Conservation (phyloP, 2,329 filamentous ascomycete species). For the Cadophora sp. region DNA sequence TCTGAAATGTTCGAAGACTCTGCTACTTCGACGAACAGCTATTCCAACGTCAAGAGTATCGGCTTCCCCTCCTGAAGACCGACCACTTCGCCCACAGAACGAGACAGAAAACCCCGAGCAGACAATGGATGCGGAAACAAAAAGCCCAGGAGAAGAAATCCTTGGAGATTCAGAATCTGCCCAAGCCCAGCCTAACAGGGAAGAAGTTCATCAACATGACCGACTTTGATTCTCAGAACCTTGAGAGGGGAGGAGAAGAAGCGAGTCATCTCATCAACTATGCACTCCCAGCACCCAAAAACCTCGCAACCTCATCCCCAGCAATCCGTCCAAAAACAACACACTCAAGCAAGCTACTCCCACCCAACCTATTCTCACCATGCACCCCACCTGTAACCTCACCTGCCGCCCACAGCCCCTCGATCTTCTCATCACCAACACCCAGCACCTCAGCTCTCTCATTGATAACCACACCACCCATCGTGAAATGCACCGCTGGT, state of each 20-base stretch:
- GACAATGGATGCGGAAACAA: neutral
- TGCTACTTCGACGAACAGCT: neutral
- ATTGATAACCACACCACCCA: conserved; percentile 68
- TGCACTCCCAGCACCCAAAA: neutral
- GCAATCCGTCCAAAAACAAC: conserved; percentile 68
- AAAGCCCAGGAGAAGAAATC: neutral
- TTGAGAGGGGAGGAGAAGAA: no score
- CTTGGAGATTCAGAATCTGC: neutral
- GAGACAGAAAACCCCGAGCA: neutral
- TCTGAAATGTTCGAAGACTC: neutral
- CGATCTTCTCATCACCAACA: conserved; percentile 51
- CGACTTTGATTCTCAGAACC: neutral
- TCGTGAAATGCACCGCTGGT: conserved; percentile 70
- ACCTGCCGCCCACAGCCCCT: conserved; percentile 67
- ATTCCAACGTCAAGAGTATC: neutral
- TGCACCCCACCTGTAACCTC: conserved; percentile 71
- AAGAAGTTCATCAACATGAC: neutral
- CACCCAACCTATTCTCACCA: conserved; percentile 66
- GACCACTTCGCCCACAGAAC: neutral
- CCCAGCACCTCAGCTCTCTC: conserved; percentile 58
- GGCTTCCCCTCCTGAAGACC: neutral
- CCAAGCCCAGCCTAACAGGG: neutral
- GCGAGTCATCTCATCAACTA: neutral
- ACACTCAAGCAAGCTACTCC: conserved; percentile 67
- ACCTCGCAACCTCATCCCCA: conserved; percentile 47